These are phyloP conservation scores for Apiotrichum sp. DNA, from an alignment of 1,284 basidiomycete genomes.

Conservation along the genomic window DNA sequence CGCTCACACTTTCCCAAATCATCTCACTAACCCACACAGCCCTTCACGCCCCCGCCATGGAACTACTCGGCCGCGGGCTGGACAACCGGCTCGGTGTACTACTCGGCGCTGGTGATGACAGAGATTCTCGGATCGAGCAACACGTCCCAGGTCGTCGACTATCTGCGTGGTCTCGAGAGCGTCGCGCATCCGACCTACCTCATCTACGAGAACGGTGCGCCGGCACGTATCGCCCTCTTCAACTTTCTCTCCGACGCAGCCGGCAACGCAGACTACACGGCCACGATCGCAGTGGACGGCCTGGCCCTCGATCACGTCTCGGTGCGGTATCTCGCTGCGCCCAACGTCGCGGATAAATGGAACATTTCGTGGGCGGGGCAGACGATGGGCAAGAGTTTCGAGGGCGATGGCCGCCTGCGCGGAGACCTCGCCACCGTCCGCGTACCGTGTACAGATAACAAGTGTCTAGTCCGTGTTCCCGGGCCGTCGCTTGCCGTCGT, in stretches of 20 bases:
- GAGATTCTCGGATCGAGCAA: slow-evolving; percentile 62
- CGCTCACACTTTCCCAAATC: too few relatives aligned
- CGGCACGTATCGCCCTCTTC: slow-evolving; percentile 59
- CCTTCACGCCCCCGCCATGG: slow-evolving; percentile 48
- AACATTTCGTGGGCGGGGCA: slow-evolving; percentile 68
- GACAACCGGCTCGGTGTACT: slow-evolving; percentile 55
- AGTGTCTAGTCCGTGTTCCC: slow-evolving; percentile 59
- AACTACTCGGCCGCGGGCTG: slow-evolving; percentile 28
- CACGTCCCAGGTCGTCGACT: slow-evolving; percentile 57
- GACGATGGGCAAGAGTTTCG: slow-evolving; percentile 61
- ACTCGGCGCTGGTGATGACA: slow-evolving; percentile 61
- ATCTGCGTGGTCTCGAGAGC: slow-evolving; percentile 24
- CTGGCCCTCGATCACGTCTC: slow-evolving; percentile 11
- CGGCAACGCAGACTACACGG: slow-evolving; percentile 48
- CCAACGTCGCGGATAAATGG: slow-evolving; percentile 56
- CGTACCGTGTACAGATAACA: slow-evolving; percentile 54
- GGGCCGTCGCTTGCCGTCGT: slow-evolving; percentile 67
- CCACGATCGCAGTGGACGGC: background rate
- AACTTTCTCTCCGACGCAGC: slow-evolving; percentile 53
- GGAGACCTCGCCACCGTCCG: slow-evolving; percentile 54
- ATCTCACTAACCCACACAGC: slow-evolving; percentile 2
- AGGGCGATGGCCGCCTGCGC: slow-evolving; percentile 58
- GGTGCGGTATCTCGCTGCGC: slow-evolving; percentile 47
- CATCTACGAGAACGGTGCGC: slow-evolving; percentile 54
- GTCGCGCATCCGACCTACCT: slow-evolving; percentile 63